phyloP scores from a whole-genome alignment of 1,139 yeast species.

The Diutina sp. region DNA sequence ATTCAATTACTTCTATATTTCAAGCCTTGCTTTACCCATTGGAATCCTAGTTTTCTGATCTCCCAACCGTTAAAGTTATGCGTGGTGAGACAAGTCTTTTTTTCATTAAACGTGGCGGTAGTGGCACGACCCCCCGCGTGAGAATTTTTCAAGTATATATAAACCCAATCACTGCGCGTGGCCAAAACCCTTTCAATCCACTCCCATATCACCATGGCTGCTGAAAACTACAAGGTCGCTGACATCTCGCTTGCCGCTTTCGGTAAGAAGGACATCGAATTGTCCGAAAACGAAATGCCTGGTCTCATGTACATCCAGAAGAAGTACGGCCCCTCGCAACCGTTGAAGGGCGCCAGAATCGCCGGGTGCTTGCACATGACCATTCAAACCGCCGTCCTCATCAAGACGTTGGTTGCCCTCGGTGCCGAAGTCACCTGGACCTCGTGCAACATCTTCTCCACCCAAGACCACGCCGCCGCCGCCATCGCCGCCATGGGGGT shows the following conservation, averaged over 20 bases:
- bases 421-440: constrained; percentile 99
- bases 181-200: not conserved
- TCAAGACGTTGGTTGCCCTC: constrained; percentile 91
- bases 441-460: constrained; percentile 98
- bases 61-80: not conserved
- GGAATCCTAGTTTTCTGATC: not conserved
- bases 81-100: not conserved
- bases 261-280: constrained; percentile 99
- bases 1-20: not conserved
- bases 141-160: not conserved
- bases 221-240: constrained; percentile 78
- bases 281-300: constrained; percentile 99
- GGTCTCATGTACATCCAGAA: constrained; percentile 98
- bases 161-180: not conserved
- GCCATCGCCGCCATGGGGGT: constrained; percentile 99
- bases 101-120: not conserved
- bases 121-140: not conserved
- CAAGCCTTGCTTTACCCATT: not conserved
- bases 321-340: constrained; percentile 86
- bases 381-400: constrained; percentile 97
- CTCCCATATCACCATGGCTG: not conserved
- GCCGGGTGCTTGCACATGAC: constrained; percentile 99
- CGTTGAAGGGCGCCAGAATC: constrained; percentile 96
- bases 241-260: constrained; percentile 98
- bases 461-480: constrained; percentile 99